These are phyloP conservation scores for Candida albicans DNA, from an alignment of 1,139 yeast genomes.

Conservation along the genomic window DNA sequence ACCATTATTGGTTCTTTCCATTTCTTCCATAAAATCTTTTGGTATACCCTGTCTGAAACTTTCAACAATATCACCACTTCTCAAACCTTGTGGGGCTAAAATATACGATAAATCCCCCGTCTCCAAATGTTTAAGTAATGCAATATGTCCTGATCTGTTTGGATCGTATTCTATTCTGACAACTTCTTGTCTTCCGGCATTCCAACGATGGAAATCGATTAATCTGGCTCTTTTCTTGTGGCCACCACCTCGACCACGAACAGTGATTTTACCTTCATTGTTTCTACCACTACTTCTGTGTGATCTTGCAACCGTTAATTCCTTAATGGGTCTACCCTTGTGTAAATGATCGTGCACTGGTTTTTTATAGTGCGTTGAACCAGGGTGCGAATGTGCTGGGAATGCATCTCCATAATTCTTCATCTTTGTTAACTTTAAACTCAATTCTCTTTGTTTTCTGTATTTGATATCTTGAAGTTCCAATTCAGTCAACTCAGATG, in stretches of 20 bases:
- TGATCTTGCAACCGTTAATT: constrained; percentile 66
- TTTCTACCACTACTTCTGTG: constrained; percentile 87
- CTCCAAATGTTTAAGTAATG: constrained; percentile 66
- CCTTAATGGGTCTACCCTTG: constrained; percentile 79
- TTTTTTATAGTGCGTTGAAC: constrained; percentile 83
- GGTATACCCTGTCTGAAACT: constrained; percentile 89
- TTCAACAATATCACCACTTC: constrained; percentile 90
- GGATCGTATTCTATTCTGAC: constrained; percentile 95
- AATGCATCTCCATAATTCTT: constrained; percentile 71
- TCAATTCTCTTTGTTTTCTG: constrained; percentile 70
- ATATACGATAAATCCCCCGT: constrained; percentile 74
- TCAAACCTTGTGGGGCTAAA: constrained; percentile 86
- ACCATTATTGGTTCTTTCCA: constrained; percentile 65
- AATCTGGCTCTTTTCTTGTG: constrained; percentile 84
- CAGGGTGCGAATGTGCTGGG: constrained; percentile 70
- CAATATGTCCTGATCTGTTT: constrained; percentile 91
- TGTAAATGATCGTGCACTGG: constrained; percentile 87
- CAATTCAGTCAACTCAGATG: constrained; percentile 54
- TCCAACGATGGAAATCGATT: constrained; percentile 71
- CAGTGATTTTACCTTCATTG: constrained; percentile 82
- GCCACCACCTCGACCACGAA: constrained; percentile 97
- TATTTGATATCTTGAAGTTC: constrained; percentile 77
- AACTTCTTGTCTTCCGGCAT: constrained; percentile 75
- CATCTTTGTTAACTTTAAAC: constrained; percentile 68
- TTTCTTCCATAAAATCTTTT: constrained; percentile 66